Conservation (phyloP, 208 protist genomes). For the Trypanosoma melophagium region DNA sequence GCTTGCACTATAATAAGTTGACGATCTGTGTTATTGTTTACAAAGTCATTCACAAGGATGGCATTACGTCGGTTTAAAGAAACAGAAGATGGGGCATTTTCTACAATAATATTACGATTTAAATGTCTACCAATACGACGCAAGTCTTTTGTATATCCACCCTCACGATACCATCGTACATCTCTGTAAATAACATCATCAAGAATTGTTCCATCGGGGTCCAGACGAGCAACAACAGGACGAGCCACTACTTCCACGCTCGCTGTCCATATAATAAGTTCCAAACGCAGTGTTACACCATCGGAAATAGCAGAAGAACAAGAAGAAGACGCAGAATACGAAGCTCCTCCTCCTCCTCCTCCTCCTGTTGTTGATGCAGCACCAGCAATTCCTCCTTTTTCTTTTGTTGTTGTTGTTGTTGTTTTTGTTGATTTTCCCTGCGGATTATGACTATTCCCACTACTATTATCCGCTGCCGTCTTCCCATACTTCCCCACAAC, state of each 20-base stretch:
- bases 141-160: slow-evolving; percentile 85
- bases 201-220: slow-evolving; percentile 71
- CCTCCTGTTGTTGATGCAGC: no score
- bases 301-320: not conserved
- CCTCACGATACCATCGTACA: slow-evolving; percentile 81
- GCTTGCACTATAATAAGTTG: slow-evolving; percentile 70
- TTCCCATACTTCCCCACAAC: slow-evolving; percentile 14
- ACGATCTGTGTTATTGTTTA: slow-evolving; percentile 62
- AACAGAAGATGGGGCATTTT: slow-evolving; percentile 89
- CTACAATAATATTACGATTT: slow-evolving; percentile 81
- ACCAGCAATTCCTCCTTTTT: not conserved
- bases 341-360: no score
- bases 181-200: slow-evolving; percentile 86
- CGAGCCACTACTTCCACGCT: slow-evolving; percentile 73
- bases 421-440: not conserved
- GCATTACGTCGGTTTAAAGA: slow-evolving; percentile 73
- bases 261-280: slow-evolving; percentile 91
- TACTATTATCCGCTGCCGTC: not conserved
- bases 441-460: not conserved
- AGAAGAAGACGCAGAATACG: no score
- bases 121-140: slow-evolving; percentile 71
- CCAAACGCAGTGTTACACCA: slow-evolving; percentile 45
- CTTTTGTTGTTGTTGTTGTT: not conserved
- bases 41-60: slow-evolving; percentile 87
- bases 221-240: slow-evolving; percentile 68